Percentiles rank a stretch among this genome's conserved stretches.
Conservation (phyloP, 192 early-diverging fungal species). For the Phycomyces blakesleeanus region DNA sequence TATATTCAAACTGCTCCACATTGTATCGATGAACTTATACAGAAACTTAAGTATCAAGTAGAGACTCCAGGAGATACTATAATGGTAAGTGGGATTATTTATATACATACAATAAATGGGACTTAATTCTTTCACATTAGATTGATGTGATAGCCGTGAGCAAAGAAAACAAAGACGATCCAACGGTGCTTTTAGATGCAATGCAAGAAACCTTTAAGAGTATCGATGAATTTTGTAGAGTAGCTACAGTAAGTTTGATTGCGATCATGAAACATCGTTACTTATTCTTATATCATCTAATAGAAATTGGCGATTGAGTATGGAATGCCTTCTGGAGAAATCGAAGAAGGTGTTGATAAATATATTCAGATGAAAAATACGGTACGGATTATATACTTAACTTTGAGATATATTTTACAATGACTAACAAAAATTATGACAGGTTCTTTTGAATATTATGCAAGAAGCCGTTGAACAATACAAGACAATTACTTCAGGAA, state of each 20-base stretch:
- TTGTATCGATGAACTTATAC: not conserved
- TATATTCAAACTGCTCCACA: not conserved
- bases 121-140: not conserved
- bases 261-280: not conserved
- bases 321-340: not conserved
- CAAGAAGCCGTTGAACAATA: slow-evolving; percentile 8
- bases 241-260: not conserved
- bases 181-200: not conserved
- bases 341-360: not conserved
- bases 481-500: not conserved
- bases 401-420: not conserved
- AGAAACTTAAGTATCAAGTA: not conserved
- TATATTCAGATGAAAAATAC: not conserved
- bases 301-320: not conserved
- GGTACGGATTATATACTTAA: not conserved
- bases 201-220: not conserved
- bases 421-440: not conserved
- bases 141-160: not conserved
- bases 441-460: not conserved
- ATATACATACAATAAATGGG: not conserved
- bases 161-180: not conserved
- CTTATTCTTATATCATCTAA: not conserved
- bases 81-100: not conserved
- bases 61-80: not conserved
- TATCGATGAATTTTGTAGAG: not conserved